phyloP scores from a whole-genome alignment of 2,329 filamentous ascomycete genomes.

The Magnaporthales sp. region DNA sequence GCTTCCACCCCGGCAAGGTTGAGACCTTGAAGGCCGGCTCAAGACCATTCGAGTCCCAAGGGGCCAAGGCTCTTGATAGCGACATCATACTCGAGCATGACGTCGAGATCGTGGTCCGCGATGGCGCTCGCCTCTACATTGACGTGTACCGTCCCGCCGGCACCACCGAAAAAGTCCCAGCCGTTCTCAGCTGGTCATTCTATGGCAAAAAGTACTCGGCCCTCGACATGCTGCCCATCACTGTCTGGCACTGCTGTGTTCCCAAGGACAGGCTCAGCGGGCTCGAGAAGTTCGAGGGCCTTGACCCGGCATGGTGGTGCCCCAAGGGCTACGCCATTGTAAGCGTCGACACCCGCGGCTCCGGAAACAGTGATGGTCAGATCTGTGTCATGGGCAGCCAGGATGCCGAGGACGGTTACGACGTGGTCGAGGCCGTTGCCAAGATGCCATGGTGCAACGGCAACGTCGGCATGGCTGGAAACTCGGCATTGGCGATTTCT shows the following conservation, averaged over 20 bases:
- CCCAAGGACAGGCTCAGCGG: slow-evolving; percentile 13
- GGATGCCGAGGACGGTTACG: slow-evolving; percentile 18
- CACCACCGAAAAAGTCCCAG: slow-evolving; percentile 26
- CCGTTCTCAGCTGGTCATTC: slow-evolving; percentile 31
- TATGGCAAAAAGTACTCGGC: slow-evolving; percentile 36
- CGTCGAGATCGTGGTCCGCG: slow-evolving; percentile 28
- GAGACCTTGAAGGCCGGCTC: slow-evolving; percentile 26
- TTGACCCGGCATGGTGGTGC: slow-evolving; percentile 21
- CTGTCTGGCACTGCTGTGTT: slow-evolving; percentile 28
- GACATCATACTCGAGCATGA: slow-evolving; percentile 31
- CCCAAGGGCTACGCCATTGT: slow-evolving; percentile 19
- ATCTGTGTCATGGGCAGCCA: slow-evolving; percentile 15
- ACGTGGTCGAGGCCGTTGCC: slow-evolving; percentile 18
- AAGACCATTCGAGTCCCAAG: slow-evolving; percentile 16
- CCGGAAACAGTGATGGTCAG: slow-evolving; percentile 17
- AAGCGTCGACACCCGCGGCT: slow-evolving; percentile 20
- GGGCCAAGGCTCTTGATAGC: slow-evolving; percentile 22
- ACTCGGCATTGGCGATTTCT: slow-evolving; percentile 16
- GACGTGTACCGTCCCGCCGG: slow-evolving; percentile 34
- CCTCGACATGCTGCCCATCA: slow-evolving; percentile 27
- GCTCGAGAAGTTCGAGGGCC: slow-evolving; percentile 20
- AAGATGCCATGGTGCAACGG: slow-evolving; percentile 22
- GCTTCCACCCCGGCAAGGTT: slow-evolving; percentile 25
- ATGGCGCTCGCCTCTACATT: slow-evolving; percentile 30
- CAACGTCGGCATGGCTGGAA: slow-evolving; percentile 22